Percentiles rank a stretch among this genome's conserved stretches.
Conservation (phyloP, 257 asterid genomes). For the Mitragyna speciosa region DNA sequence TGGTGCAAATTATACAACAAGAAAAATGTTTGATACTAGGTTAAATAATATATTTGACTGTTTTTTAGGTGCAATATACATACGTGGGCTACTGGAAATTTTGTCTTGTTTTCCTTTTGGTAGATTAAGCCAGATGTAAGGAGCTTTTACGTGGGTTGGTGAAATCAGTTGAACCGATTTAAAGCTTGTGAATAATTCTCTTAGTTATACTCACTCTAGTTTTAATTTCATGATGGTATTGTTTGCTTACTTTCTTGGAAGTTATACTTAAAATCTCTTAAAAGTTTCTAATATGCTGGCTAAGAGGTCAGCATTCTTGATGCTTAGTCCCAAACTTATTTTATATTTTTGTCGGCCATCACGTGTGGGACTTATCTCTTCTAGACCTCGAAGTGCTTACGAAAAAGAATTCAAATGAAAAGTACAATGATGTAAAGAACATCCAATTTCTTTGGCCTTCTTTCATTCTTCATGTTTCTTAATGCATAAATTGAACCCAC, state of each 20-base stretch:
- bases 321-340: not conserved
- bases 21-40: not conserved
- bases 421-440: not conserved
- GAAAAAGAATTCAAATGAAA: not conserved
- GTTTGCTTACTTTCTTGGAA: not conserved
- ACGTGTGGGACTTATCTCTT: not conserved
- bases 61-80: too few species aligned
- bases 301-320: not conserved
- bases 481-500: too few species aligned
- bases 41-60: not conserved
- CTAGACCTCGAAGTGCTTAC: not conserved
- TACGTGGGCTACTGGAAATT: too few species aligned
- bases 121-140: too few species aligned
- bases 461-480: slow-evolving; percentile 30
- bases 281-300: not conserved
- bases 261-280: not conserved
- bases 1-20: not conserved
- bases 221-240: too few species aligned
- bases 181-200: too few species aligned
- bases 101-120: too few species aligned
- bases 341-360: not conserved
- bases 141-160: too few species aligned
- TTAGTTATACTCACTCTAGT: too few species aligned
- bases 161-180: too few species aligned
- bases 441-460: not conserved